These are phyloP conservation scores for Rosa rugosa DNA, from an alignment of 306 rosid genomes.

Conservation along the genomic window DNA sequence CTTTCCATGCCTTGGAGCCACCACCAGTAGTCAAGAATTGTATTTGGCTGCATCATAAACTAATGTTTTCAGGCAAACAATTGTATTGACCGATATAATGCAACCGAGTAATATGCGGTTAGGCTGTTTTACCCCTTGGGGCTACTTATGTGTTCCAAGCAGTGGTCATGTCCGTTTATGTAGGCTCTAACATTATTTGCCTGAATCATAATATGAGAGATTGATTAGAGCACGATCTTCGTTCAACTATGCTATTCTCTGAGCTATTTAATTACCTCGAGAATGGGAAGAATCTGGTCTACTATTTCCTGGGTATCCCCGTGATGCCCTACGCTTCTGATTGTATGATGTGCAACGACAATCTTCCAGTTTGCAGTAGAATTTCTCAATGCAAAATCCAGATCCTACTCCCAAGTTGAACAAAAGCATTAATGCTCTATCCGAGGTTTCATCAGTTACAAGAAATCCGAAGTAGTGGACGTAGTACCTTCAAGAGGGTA, in stretches of 20 bases:
- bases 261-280: conserved; percentile 49
- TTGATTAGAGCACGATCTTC: neutral
- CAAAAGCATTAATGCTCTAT: neutral
- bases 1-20: conserved; percentile 81
- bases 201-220: conserved; percentile 25
- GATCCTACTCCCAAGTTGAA: conserved; percentile 30
- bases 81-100: neutral
- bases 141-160: conserved; percentile 61
- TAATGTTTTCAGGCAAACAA: neutral
- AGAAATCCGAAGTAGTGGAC: too few relatives aligned
- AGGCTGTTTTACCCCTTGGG: conserved; percentile 34
- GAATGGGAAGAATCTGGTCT: conserved; percentile 59
- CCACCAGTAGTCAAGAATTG: conserved; percentile 79
- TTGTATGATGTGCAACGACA: conserved; percentile 74
- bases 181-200: conserved; percentile 61
- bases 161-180: conserved; percentile 81
- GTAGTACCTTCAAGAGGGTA: conserved; percentile 55
- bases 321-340: conserved; percentile 60
- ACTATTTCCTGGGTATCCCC: conserved; percentile 63
- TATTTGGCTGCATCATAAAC: conserved; percentile 43
- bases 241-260: neutral
- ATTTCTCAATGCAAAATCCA: conserved; percentile 33
- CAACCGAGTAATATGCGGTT: neutral
- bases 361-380: conserved; percentile 79
- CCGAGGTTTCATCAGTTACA: neutral